Base-by-base conservation (phyloP, 2,329 filamentous ascomycete genomes). In the Scytalidium lignicola region DNA sequence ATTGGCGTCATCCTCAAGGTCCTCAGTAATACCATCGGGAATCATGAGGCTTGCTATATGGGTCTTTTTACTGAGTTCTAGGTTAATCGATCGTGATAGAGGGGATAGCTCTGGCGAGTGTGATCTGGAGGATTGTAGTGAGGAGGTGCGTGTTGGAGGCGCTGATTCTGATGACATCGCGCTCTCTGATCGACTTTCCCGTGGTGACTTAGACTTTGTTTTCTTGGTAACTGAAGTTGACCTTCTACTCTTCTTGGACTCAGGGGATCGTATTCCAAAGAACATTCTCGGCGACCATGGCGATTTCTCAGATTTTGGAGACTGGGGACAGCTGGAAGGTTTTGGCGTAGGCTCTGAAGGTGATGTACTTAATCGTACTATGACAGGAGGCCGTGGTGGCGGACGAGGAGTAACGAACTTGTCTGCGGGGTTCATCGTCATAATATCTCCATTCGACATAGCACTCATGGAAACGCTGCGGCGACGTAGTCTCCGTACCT, bases 371-470 rank as follows among this genome's bases (percentile, higher is more conserved):
- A 76, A 58, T 23, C 71, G 69, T 18, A 70, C 62, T 20, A 70
- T 60, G 49, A 71, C 62, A 42, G 80, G 71, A 54, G 73, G 70
- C 15, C 73, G 71, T 1, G 74, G 70, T 18, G 77, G 74, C 19
- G 82, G 79, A 47, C 83, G 76, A 10, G 86, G 88, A 26, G 85
- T 81, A 58, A 82, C 73, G 64, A 83, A 95, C 62, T 86, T 90
- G 70, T 89, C 86, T 23, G 78, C 73, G 0, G 89, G 89, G 58
- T 92, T 80, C 78, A 91, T 86, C 1, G 88, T 93, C 63, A 81
- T 86, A 59, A 79, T 78, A 56, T 84, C 76, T 47, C 76, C 73
- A 41, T 70, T 73, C 45, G 73, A 69, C 45, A 83, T 69, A 6
- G 82, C 85, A 58, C 72, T 83, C 57, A 82, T 72, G 3, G 86